Conservation (phyloP, 495 filamentous ascomycete genomes). For the Cercophora sp. region DNA sequence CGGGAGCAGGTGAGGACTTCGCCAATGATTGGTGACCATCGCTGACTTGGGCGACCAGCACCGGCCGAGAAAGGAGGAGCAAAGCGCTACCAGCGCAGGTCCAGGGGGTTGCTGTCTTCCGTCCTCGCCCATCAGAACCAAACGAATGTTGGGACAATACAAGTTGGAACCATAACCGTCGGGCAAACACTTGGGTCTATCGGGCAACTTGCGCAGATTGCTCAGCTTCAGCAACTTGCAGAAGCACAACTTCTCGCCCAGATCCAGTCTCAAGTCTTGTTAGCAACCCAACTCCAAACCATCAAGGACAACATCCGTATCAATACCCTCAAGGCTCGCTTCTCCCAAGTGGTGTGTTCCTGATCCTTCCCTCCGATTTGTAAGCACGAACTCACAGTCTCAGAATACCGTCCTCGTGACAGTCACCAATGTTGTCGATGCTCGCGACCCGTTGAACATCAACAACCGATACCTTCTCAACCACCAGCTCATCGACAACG, state of each 20-base stretch:
- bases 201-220: constrained; percentile 24
- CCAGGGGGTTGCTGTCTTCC: constrained; percentile 3
- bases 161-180: constrained; percentile 21
- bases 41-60: constrained; percentile 16
- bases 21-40: not conserved
- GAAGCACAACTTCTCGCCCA: constrained; percentile 32
- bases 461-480: constrained; percentile 35
- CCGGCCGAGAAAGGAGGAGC: not conserved
- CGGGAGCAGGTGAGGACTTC: constrained; percentile 24
- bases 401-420: constrained; percentile 36
- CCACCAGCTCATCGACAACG: constrained; percentile 31
- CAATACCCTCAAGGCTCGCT: constrained; percentile 33
- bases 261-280: constrained; percentile 31
- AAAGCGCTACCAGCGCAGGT: constrained; percentile 4
- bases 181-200: constrained; percentile 27
- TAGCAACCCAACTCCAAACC: constrained; percentile 28
- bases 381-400: not conserved
- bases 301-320: constrained; percentile 39
- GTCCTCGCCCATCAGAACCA: constrained; percentile 17
- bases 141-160: constrained; percentile 14
- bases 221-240: constrained; percentile 27
- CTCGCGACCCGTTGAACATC: constrained; percentile 19
- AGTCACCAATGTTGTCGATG: constrained; percentile 32
- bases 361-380: no score
- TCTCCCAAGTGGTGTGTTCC: constrained; percentile 29